Percentiles rank a stretch among this genome's conserved stretches.
These are phyloP conservation scores for Hypseocharis bilobata DNA, from an alignment of 441 rosid species.

Conservation along the genomic window DNA sequence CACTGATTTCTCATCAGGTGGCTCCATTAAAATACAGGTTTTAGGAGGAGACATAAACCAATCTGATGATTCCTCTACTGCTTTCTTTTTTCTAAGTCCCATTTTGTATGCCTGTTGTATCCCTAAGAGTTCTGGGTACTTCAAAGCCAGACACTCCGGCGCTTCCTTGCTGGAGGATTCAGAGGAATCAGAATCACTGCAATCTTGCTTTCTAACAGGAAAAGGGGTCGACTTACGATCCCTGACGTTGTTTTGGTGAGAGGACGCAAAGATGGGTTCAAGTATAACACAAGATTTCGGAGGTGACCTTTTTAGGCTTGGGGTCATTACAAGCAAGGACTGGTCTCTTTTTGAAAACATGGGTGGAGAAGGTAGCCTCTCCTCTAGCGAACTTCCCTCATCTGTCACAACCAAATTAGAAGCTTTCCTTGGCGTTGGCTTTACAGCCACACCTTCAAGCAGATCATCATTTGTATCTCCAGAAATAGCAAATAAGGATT, in stretches of 20 bases:
- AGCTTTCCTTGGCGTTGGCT: conserved; percentile 33
- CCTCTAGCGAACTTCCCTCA: conserved; percentile 18
- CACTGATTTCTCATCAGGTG: conserved; percentile 36
- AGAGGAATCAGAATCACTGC: conserved; percentile 30
- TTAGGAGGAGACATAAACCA: conserved; percentile 93
- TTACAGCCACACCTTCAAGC: conserved; percentile 28
- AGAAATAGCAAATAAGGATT: conserved; percentile 27
- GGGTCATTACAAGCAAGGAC: conserved; percentile 53
- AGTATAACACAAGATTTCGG: conserved; percentile 68
- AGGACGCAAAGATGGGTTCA: conserved; percentile 41
- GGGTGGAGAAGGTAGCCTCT: conserved; percentile 38
- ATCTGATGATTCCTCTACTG: conserved; percentile 50
- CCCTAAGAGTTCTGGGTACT: conserved; percentile 72
- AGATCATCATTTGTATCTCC: conserved; percentile 33
- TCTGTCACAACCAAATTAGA: conserved; percentile 21
- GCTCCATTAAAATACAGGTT: conserved; percentile 61
- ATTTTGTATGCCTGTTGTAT: conserved; percentile 35
- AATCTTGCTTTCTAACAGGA: conserved; percentile 33
- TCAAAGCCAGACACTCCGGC: conserved; percentile 35
- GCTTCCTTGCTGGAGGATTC: conserved; percentile 42
- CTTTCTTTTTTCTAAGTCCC: conserved; percentile 36
- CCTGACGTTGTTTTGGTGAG: conserved; percentile 25
- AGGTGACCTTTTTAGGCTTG: conserved; percentile 68
- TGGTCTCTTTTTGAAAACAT: conserved; percentile 27
- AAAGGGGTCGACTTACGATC: conserved; percentile 47